Evolutionary conservation across 2,329 filamentous ascomycete species (phyloP).

Genomic region (Lasiodiplodia gonubiensis): DNA sequence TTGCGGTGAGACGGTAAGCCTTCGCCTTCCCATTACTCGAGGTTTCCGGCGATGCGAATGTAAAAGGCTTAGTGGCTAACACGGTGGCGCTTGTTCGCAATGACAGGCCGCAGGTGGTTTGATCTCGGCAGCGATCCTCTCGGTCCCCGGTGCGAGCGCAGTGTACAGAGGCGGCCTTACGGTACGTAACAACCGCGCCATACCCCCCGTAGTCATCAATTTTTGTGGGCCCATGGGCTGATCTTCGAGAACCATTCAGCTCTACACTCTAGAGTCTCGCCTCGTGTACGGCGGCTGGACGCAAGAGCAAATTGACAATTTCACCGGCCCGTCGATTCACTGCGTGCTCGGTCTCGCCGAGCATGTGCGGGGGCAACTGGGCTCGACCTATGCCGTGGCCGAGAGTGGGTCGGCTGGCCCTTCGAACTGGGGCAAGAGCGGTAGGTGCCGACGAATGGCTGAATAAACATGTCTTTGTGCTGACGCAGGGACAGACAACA

Average conservation of each 20-base stretch:
- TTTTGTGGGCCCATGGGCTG: conserved; percentile 12
- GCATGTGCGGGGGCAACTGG: conserved; percentile 59
- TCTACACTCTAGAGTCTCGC: conserved; percentile 65
- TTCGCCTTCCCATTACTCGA: neutral
- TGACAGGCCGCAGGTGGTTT: conserved; percentile 65
- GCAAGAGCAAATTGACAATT: conserved; percentile 55
- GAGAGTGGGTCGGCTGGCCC: conserved; percentile 70
- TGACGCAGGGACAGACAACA: conserved; percentile 37
- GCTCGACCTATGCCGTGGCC: conserved; percentile 63
- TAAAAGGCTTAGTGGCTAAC: conserved; percentile 18
- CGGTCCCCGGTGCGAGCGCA: conserved; percentile 63
- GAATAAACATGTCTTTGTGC: neutral
- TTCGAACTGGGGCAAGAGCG: conserved; percentile 58
- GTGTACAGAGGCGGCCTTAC: conserved; percentile 63
- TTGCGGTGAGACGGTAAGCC: conserved; percentile 64
- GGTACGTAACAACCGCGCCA: neutral
- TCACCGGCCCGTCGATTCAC: conserved; percentile 64
- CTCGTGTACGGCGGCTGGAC: conserved; percentile 68
- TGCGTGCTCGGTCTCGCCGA: conserved; percentile 63
- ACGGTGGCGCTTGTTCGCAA: conserved; percentile 10
- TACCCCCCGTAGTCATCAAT: neutral
- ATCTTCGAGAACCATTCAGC: conserved; percentile 32
- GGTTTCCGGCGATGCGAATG: conserved; percentile 8
- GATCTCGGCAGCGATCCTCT: conserved; percentile 64
- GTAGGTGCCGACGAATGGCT: conserved; percentile 26